A percentile compares a stretch with the other conserved stretches of the same genome.
These are phyloP conservation scores for Lyophyllum semitale DNA, from an alignment of 768 basidiomycete genomes.

Conservation along the genomic window DNA sequence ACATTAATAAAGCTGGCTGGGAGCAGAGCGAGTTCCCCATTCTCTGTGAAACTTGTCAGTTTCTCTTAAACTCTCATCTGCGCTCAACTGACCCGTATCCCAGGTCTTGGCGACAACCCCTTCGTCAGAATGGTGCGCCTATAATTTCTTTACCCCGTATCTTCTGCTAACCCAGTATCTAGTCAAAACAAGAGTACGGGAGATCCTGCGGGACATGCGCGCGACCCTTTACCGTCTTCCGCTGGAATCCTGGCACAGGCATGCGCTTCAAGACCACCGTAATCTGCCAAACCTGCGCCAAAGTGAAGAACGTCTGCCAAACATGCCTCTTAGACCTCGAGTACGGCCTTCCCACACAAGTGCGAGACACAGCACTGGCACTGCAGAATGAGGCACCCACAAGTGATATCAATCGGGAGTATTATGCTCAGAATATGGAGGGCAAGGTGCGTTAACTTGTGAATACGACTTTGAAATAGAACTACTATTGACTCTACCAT, in stretches of 20 bases:
- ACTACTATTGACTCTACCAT: constrained; percentile 6
- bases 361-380: constrained; percentile 92
- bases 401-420: constrained; percentile 96
- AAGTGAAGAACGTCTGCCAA: constrained; percentile 96
- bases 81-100: constrained; percentile 2
- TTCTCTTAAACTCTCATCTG: constrained; percentile 5
- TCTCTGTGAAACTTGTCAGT: constrained; percentile 89
- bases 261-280: constrained; percentile 96
- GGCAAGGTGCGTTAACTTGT: constrained; percentile 55
- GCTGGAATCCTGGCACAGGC: constrained; percentile 96
- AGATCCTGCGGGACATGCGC: constrained; percentile 97
- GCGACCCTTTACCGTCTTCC: constrained; percentile 94
- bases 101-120: constrained; percentile 86
- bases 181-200: constrained; percentile 98
- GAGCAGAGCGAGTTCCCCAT: constrained; percentile 93
- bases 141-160: not conserved
- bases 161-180: constrained; percentile 4
- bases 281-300: constrained; percentile 95
- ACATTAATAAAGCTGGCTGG: constrained; percentile 94
- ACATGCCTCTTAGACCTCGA: constrained; percentile 96
- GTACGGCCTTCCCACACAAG: constrained; percentile 95
- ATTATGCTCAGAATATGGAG: constrained; percentile 92
- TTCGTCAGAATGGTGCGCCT: constrained; percentile 89
- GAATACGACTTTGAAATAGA: not conserved
- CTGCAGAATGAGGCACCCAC: constrained; percentile 86